phyloP scores from a whole-genome alignment of 176 grass and related monocot genomes.

The Raddia guianensis region DNA sequence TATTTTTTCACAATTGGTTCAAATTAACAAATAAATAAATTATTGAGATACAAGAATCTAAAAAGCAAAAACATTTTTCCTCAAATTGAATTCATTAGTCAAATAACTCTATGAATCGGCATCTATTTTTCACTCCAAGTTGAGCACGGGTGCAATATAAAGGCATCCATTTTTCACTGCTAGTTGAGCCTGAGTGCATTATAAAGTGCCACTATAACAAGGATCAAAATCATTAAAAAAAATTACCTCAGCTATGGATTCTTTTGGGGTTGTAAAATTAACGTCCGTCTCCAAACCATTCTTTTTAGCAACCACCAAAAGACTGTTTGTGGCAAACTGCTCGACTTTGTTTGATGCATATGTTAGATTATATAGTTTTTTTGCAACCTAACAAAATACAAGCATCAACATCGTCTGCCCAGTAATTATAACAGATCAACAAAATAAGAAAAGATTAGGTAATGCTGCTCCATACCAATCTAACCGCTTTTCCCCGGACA shows the following conservation, averaged over 20 bases:
- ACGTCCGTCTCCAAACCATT: slow-evolving; percentile 49
- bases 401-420: slow-evolving; percentile 19
- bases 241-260: slow-evolving; percentile 58
- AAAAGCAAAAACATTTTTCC: slow-evolving; percentile 5
- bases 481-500: slow-evolving; percentile 81
- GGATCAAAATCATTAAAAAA: slow-evolving; percentile 24
- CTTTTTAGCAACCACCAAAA: slow-evolving; percentile 65
- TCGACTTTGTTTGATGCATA: slow-evolving; percentile 79
- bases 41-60: slow-evolving; percentile 3
- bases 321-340: slow-evolving; percentile 75
- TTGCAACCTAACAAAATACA: slow-evolving; percentile 64
- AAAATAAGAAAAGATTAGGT: slow-evolving; percentile 16
- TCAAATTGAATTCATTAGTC: neutral
- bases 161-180: neutral
- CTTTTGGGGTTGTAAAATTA: slow-evolving; percentile 43
- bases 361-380: slow-evolving; percentile 75
- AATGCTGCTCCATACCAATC: slow-evolving; percentile 69
- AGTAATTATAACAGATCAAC: slow-evolving; percentile 29
- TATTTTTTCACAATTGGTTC: neutral
- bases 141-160: slow-evolving; percentile 10
- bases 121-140: slow-evolving; percentile 12
- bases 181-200: slow-evolving; percentile 13
- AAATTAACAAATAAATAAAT: neutral
- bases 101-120: neutral
- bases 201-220: slow-evolving; percentile 13